Evolutionary conservation across 2,329 filamentous ascomycete species (phyloP), one percentile per base, ranked within the genome.

Genomic region (Diaporthe destruens): DNA sequence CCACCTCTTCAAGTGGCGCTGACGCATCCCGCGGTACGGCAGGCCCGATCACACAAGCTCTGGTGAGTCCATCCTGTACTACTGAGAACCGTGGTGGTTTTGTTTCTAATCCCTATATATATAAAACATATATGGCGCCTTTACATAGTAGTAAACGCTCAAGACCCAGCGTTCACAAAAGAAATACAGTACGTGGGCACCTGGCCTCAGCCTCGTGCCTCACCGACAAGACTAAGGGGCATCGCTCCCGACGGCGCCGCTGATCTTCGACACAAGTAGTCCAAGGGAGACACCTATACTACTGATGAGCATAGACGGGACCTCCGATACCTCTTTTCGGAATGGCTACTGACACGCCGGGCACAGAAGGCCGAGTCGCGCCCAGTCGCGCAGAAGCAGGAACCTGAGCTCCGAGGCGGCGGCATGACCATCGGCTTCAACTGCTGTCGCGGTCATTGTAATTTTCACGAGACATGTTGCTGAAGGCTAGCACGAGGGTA

Each of bases 391-490:
- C 61, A 53, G 20, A 25, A 66, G n/a, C 61, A 53, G 47, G 61
- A 66, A 14, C 14, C 61, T 25, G 61, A 53, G 44, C 61, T 66
- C 20, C 61, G 61, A 8, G 61, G 61, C 14, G 61, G 61, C 32
- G 61, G 61, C 47, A 66, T 66, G 61, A 66, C 61, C 32, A 39
- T 66, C 32, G 61, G 61, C 61, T 66, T 66, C 61, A 66, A 66
- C 61, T 66, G 61, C 32, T 66, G 61, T 34, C 61, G 47, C 7
- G 61, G 61, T 1, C 61, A 66, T 34, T 66, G 61, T 20, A 66
- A 66, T 47, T 66, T 47, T 44, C 61, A 66, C n/a, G 61, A 66
- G 47, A 66, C 61, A 1, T 66, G 61, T 4, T 66, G 61, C 61
- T 66, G 20, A 66, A 23, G 12, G 7, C 14, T 25, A 32, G n/a